These are phyloP conservation scores for Emmonsia crescens DNA, from an alignment of 2,329 filamentous ascomycete genomes.

Conservation along the genomic window DNA sequence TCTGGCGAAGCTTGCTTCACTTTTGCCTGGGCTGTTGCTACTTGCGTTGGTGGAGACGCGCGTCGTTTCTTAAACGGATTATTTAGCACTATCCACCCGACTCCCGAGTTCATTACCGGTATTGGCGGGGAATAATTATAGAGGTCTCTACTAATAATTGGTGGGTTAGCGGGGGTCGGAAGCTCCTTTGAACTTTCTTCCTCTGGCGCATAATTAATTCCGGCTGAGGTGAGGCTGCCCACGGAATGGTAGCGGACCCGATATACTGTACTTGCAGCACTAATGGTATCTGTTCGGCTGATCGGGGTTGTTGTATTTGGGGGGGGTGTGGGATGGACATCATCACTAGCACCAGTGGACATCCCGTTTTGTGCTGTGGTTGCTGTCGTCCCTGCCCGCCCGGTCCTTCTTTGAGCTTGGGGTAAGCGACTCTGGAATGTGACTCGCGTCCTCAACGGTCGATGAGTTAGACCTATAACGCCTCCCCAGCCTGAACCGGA, in stretches of 20 bases:
- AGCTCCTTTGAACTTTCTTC: conserved; percentile 20
- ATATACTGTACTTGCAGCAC: conserved; percentile 54
- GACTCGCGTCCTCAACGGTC: conserved; percentile 27
- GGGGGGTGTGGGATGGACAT: conserved; percentile 29
- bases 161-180: conserved; percentile 6
- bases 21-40: conserved; percentile 46
- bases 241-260: conserved; percentile 51
- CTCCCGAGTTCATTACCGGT: conserved; percentile 23
- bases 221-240: conserved; percentile 36
- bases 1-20: conserved; percentile 17
- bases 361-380: background rate
- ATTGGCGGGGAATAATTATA: conserved; percentile 21
- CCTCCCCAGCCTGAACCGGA: conserved; percentile 29
- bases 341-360: conserved; percentile 12
- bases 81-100: conserved; percentile 40
- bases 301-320: conserved; percentile 45
- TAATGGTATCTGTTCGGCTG: conserved; percentile 50
- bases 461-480: conserved; percentile 26
- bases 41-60: conserved; percentile 48
- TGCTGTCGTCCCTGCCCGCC: background rate
- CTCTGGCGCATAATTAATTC: conserved; percentile 26
- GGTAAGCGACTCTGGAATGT: conserved; percentile 15
- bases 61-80: conserved; percentile 50
- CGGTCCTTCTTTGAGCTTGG: conserved; percentile 3
- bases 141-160: conserved; percentile 14